phyloP scores from a whole-genome alignment of 306 rosid species.

The Myrica gale region DNA sequence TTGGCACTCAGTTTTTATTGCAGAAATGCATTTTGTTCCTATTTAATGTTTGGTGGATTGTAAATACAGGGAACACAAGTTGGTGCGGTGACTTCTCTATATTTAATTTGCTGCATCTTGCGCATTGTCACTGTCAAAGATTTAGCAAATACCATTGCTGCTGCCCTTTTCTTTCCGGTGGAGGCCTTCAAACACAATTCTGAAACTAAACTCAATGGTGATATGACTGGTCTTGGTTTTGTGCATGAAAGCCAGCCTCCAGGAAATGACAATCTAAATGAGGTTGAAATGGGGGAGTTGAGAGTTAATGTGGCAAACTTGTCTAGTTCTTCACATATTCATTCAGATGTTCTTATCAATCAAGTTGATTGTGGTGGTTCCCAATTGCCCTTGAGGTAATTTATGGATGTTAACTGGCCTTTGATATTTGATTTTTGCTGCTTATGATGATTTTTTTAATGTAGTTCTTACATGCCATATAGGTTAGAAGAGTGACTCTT shows the following conservation, averaged over 20 bases:
- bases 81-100: slow-evolving; percentile 72
- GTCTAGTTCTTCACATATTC: slow-evolving; percentile 49
- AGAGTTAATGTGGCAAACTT: slow-evolving; percentile 32
- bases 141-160: slow-evolving; percentile 81
- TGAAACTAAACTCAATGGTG: slow-evolving; percentile 54
- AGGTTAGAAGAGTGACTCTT: background rate
- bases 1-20: slow-evolving; percentile 9
- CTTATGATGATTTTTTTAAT: slow-evolving; percentile 7
- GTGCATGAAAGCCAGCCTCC: slow-evolving; percentile 41
- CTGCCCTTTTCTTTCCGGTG: slow-evolving; percentile 72
- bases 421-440: background rate
- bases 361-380: slow-evolving; percentile 43
- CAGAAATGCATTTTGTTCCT: slow-evolving; percentile 23
- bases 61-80: slow-evolving; percentile 65
- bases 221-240: slow-evolving; percentile 35
- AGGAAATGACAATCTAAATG: slow-evolving; percentile 30
- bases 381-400: slow-evolving; percentile 67
- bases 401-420: background rate
- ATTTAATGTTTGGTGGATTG: slow-evolving; percentile 45
- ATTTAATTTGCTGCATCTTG: slow-evolving; percentile 86
- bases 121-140: slow-evolving; percentile 87
- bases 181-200: slow-evolving; percentile 51
- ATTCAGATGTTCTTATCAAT: slow-evolving; percentile 28
- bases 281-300: slow-evolving; percentile 33
- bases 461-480: background rate